Evolutionary conservation across 306 rosid genomes (phyloP).

Genomic region (Mucuna pruriens): DNA sequence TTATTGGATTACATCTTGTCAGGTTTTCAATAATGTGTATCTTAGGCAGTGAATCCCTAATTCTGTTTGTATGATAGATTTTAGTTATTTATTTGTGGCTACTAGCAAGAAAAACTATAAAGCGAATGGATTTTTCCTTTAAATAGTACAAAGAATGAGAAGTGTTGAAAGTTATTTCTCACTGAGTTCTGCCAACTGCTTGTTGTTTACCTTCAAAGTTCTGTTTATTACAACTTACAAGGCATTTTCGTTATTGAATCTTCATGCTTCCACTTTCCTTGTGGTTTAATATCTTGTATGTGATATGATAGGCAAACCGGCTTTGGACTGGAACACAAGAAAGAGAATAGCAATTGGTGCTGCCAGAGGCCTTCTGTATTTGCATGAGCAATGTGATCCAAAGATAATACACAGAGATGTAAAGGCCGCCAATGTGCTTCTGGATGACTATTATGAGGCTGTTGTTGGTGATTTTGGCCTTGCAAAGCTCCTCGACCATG

Average conservation of each 20-base stretch:
- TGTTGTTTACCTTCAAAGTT: not conserved
- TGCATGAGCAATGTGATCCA: constrained; percentile 98
- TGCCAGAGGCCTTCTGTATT: constrained; percentile 92
- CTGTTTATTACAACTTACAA: not conserved
- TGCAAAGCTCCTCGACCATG: constrained; percentile 96
- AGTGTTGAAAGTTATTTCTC: not conserved
- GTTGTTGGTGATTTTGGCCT: constrained; percentile 97
- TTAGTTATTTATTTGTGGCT: not conserved
- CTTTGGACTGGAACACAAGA: constrained; percentile 93
- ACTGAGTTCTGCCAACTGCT: not conserved
- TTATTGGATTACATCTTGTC: not conserved
- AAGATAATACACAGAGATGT: constrained; percentile 98
- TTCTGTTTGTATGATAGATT: not conserved
- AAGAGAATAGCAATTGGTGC: constrained; percentile 96
- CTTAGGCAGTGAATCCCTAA: not conserved
- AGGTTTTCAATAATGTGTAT: constrained; percentile 3
- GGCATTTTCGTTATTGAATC: constrained; percentile 11
- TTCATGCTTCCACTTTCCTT: not conserved
- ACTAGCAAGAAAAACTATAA: not conserved
- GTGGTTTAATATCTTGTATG: constrained; percentile 9
- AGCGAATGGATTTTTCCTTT: not conserved
- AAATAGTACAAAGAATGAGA: not conserved
- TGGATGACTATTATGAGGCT: constrained; percentile 87
- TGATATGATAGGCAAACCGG: constrained; percentile 75
- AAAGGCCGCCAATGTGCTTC: constrained; percentile 96